phyloP scores from a whole-genome alignment of 2,329 filamentous ascomycete genomes.

The Pseudocercospora fijiensis region DNA sequence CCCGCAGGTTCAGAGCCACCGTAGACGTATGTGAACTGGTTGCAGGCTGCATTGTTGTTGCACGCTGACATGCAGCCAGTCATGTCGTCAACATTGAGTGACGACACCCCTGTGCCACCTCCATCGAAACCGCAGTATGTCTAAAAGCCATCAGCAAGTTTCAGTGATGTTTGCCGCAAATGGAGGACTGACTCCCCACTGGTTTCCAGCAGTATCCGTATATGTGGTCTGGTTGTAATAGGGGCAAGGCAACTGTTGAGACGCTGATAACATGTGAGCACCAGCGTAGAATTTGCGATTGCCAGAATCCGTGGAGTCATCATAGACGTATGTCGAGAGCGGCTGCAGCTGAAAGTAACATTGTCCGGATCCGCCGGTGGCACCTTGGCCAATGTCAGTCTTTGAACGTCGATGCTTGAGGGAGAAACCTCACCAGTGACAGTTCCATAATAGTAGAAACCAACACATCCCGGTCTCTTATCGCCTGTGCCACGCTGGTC shows the following conservation, averaged over 20 bases:
- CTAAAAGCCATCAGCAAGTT: neutral
- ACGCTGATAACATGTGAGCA: neutral
- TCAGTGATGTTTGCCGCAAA: neutral
- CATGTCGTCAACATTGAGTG: neutral
- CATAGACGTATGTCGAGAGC: neutral
- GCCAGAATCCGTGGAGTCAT: neutral
- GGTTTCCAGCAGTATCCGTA: conserved; percentile 6
- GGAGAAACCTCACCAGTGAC: conserved; percentile 7
- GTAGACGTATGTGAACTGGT: conserved; percentile 1
- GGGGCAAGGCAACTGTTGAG: neutral
- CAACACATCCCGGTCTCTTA: conserved; percentile 18
- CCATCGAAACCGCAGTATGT: conserved; percentile 5
- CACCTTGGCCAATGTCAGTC: conserved; percentile 4
- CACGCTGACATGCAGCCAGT: conserved; percentile 7
- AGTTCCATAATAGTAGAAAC: conserved; percentile 18
- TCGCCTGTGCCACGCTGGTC: neutral
- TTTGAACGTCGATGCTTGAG: neutral
- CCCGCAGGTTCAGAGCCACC: neutral
- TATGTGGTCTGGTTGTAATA: conserved; percentile 7
- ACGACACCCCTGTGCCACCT: neutral
- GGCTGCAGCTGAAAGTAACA: conserved; percentile 4
- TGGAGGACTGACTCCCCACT: conserved; percentile 3
- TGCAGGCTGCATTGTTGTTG: neutral
- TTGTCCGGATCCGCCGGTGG: conserved; percentile 11
- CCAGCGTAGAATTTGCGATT: neutral